A percentile compares a stretch with the other conserved stretches of the same genome.
Evolutionary conservation across 164 flowering plant species (phyloP).

Genomic region (Magnolia officinalis): DNA sequence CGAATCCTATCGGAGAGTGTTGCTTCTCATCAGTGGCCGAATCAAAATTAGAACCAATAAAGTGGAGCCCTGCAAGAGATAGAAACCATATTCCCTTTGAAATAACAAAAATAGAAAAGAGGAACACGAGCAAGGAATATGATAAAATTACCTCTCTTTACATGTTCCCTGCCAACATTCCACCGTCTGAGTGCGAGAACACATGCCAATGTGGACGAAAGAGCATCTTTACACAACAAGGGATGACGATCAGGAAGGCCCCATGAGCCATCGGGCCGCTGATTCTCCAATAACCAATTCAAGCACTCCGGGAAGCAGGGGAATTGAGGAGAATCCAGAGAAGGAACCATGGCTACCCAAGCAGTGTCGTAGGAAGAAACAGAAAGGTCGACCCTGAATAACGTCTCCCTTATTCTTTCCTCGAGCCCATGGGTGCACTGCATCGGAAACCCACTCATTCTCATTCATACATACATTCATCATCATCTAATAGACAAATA

Average conservation of each 20-base stretch:
- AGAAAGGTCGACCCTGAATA: conserved; percentile 56
- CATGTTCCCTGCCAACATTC: conserved; percentile 63
- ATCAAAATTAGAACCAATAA: conserved; percentile 55
- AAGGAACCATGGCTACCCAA: conserved; percentile 96
- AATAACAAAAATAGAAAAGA: neutral
- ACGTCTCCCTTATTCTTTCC: conserved; percentile 55
- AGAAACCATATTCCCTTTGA: neutral
- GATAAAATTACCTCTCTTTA: conserved; percentile 45
- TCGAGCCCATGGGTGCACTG: conserved; percentile 19
- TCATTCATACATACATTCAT: neutral
- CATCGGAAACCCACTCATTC: neutral
- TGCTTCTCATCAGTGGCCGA: conserved; percentile 40
- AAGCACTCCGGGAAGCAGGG: conserved; percentile 75
- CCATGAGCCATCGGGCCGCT: conserved; percentile 84
- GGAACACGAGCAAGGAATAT: neutral
- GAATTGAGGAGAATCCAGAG: conserved; percentile 33
- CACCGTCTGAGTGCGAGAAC: conserved; percentile 75
- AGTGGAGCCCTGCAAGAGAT: conserved; percentile 46
- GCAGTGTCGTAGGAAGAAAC: conserved; percentile 91
- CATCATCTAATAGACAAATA: neutral
- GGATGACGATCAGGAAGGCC: conserved; percentile 44
- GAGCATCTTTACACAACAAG: conserved; percentile 46
- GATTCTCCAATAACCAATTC: conserved; percentile 73
- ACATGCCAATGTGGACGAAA: conserved; percentile 75
- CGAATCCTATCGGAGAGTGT: conserved; percentile 71